Evolutionary conservation across 2,329 filamentous ascomycete genomes (phyloP), one percentile per base, ranked within the genome.

Genomic region (Alternaria burnsii): DNA sequence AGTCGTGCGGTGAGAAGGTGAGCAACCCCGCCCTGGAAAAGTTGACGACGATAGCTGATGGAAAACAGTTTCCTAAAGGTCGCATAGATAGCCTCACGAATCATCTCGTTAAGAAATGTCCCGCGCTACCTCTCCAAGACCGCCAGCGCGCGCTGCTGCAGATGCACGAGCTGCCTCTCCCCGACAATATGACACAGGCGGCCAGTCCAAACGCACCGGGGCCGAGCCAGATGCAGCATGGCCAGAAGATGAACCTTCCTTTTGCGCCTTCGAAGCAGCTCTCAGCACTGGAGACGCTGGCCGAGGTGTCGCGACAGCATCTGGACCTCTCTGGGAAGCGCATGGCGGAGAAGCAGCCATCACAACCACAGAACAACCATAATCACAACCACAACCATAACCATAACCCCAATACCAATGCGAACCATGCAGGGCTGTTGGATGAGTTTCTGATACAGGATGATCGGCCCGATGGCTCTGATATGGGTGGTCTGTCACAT

Each of bases 71-170:
- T 65, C 91, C 92, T 65, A 97, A 97, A 76, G 94, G 94, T 62
- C 88, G 94, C 63, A 90, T 92, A 72, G 94, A 97, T 74, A 92
- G 88, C 71, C 81, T 97, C 62, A 91, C 88, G 43, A 89, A 86
- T 63, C 94, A 97, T 75, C 85, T 97, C 57, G 89, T 92, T 54
- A 95, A 94, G 78, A 93, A 91, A 83, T 97, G 94, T 76, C 91
- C 91, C 41, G 91, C 90, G 55, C 89, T 96, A 53, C 87, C 89
- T 64, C 83, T 91, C 63, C 85, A 87, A 59, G 92, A 95, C 74
- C 88, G 91, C 55, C 88, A 92, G 80, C 89, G 90, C 71, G 91
- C 91, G 58, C 85, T 90, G 66, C 82, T 92, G 60, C 87, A 91
- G 65, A 85, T 93, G 18, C 88, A 92, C 73, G 90, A 91, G 66